Evolutionary conservation across 1,284 basidiomycete genomes (phyloP).

Genomic region (Papiliotrema nemorosa): DNA sequence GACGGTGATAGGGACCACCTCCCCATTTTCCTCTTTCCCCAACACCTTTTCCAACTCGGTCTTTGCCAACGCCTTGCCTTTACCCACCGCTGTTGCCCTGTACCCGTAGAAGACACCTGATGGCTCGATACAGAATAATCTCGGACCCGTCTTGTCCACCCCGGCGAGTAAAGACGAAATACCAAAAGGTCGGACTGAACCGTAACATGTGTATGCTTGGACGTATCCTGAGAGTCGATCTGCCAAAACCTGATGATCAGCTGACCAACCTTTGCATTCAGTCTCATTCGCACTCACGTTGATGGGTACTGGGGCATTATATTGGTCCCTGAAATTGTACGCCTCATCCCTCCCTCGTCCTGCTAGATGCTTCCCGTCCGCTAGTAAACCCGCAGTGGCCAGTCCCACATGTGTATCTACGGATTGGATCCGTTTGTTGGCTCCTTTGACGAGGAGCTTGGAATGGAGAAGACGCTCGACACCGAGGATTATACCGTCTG

Average conservation of each 20-base stretch:
- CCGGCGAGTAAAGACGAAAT: slow-evolving; percentile 87
- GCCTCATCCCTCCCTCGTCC: slow-evolving; percentile 84
- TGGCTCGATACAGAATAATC: slow-evolving; percentile 89
- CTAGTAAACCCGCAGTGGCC: slow-evolving; percentile 87
- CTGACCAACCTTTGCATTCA: not conserved
- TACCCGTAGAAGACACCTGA: slow-evolving; percentile 93
- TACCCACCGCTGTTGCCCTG: slow-evolving; percentile 89
- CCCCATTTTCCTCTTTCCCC: slow-evolving; percentile 28
- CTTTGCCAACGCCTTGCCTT: slow-evolving; percentile 94
- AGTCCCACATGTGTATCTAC: slow-evolving; percentile 91
- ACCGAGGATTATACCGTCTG: slow-evolving; percentile 89
- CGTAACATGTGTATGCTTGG: slow-evolving; percentile 96
- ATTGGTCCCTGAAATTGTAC: slow-evolving; percentile 67
- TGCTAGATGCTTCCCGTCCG: slow-evolving; percentile 87
- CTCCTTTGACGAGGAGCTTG: slow-evolving; percentile 89
- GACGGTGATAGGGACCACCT: slow-evolving; percentile 50
- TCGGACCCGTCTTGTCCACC: slow-evolving; percentile 83
- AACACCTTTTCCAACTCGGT: slow-evolving; percentile 94
- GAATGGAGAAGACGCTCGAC: slow-evolving; percentile 98
- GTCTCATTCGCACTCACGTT: slow-evolving; percentile 57
- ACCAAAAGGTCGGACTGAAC: slow-evolving; percentile 95
- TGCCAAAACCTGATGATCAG: slow-evolving; percentile 61
- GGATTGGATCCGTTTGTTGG: slow-evolving; percentile 88
- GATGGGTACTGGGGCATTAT: slow-evolving; percentile 71
- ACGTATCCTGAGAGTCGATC: slow-evolving; percentile 84